Base-by-base conservation (phyloP, 768 basidiomycete species). In the Hericium coralloides region DNA sequence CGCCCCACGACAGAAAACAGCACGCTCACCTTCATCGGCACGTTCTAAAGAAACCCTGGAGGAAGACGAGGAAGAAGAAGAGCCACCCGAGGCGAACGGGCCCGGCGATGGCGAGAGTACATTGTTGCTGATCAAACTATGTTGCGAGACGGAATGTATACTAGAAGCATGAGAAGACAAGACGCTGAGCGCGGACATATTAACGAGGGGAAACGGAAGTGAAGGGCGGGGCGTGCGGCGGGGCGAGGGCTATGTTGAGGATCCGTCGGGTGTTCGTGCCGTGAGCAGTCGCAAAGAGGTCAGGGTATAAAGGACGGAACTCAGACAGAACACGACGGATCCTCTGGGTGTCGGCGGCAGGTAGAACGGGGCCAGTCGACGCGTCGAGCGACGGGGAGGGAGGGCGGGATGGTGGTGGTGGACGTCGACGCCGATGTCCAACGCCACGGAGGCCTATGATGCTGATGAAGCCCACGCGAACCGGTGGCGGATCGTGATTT, bases 11-110 rank as follows among this genome's bases (percentile, higher is more conserved):
- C 26, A 31, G 36, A n/a, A 26, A 52, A 43, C 38, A 56, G 49
- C 55, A 57, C 52, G 63, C 76, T 59, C 64, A 85, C 87, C 88
- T 74, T 87, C 84, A 67, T 89, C 85, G 55, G 74, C 80, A 58
- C 68, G 68, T 70, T 76, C 73, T 61, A 84, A 70, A 23, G 84
- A 84, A 37, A 73, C 57, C 55, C 74, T 78, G 37, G 84, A 84
- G 8, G 85, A 79, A 23, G 81, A 80, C 36, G 79, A 72, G 39
- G 81, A 80, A 36, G 79, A 72, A 38, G 74, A 75, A 45, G 62
- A 63, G 37, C 66, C 63, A 37, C 62, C 59, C 12, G 55, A 55
- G n/a, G 64, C 59, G n/a, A 49, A 55, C 7, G 61, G 61, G 12
- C 60, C 64, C 50, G 58, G 58, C 9, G 68, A 69, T 23, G 62